Conservation (phyloP, 139 green algal species). For the Eudorina sp. region DNA sequence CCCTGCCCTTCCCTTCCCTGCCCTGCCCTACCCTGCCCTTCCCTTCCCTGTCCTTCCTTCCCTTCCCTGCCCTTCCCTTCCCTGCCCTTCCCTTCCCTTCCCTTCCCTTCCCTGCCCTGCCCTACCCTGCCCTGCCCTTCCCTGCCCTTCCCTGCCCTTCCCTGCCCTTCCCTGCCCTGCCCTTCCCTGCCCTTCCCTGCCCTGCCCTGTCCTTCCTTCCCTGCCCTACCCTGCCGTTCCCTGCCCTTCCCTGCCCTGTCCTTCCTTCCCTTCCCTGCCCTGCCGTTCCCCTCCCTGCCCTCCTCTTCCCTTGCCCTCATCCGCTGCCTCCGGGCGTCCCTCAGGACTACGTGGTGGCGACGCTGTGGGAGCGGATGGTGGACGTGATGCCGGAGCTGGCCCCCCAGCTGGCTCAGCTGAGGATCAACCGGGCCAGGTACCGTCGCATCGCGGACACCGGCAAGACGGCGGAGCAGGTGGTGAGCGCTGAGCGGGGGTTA, state of each 20-base stretch:
- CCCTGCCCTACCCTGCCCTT: too few species aligned
- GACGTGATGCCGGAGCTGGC: constrained; percentile 60
- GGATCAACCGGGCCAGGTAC: constrained; percentile 48
- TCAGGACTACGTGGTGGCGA: constrained; percentile 68
- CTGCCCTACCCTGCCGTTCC: too few species aligned
- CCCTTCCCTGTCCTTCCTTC: too few species aligned
- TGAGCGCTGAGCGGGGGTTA: neutral
- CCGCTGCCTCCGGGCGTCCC: neutral
- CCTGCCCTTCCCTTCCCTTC: neutral
- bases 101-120: neutral
- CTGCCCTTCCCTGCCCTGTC: too few species aligned
- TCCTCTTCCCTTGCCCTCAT: neutral
- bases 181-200: neutral
- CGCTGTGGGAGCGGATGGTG: constrained; percentile 73
- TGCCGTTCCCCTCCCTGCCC: too few species aligned
- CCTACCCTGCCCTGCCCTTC: neutral
- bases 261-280: neutral
- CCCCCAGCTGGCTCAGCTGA: constrained; percentile 45
- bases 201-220: neutral
- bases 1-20: too few species aligned
- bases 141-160: neutral
- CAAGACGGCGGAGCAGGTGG: constrained; percentile 19
- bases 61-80: too few species aligned
- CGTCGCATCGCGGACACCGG: constrained; percentile 42
- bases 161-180: too few species aligned